These are phyloP conservation scores for Fagopyrum tataricum DNA, from an alignment of 148 eudicot species.

Conservation along the genomic window DNA sequence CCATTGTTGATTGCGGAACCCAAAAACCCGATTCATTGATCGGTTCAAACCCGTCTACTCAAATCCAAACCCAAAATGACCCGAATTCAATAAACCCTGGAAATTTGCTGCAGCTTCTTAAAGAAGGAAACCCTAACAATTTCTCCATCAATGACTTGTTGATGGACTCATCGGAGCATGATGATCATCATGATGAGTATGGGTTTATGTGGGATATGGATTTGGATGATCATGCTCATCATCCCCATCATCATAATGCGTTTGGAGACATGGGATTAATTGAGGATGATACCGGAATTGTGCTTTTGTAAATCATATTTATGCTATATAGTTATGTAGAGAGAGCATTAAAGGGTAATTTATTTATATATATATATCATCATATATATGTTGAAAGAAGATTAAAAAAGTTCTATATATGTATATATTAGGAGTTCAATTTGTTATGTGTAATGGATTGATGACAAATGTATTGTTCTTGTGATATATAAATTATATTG, in stretches of 20 bases:
- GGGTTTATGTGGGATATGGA: constrained; percentile 16
- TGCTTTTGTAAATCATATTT: constrained; percentile 9
- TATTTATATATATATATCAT: background rate
- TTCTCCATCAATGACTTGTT: constrained; percentile 8
- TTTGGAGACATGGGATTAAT: background rate
- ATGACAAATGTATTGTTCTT: background rate
- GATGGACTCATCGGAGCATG: background rate
- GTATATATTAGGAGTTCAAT: background rate
- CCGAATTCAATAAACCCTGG: constrained; percentile 2
- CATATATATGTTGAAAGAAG: background rate
- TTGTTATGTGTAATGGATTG: background rate
- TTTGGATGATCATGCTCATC: constrained; percentile 5
- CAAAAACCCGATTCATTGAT: background rate
- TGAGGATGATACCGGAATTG: constrained; percentile 11
- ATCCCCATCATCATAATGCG: background rate
- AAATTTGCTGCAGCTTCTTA: constrained; percentile 8
- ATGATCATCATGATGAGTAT: constrained; percentile 9
- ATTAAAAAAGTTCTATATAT: background rate
- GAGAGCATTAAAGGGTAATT: constrained; percentile 4
- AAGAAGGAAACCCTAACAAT: background rate
- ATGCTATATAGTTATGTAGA: background rate
- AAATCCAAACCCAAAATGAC: background rate
- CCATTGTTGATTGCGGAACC: background rate
- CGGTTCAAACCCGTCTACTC: background rate
- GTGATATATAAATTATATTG: background rate